phyloP scores from a whole-genome alignment of 768 basidiomycete species.

The Boletus rubroflammeus region DNA sequence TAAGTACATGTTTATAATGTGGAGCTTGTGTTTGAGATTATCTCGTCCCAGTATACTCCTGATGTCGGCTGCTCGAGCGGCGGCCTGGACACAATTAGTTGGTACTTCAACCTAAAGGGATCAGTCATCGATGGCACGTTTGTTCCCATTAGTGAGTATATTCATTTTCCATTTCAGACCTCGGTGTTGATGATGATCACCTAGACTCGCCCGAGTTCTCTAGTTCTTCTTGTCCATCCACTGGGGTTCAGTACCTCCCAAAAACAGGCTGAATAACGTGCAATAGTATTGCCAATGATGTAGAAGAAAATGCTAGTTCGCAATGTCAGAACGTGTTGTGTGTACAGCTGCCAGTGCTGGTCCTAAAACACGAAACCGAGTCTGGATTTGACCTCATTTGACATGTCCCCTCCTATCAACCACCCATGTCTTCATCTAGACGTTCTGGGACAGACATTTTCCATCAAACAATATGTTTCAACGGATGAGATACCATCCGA shows the following conservation, averaged over 20 bases:
- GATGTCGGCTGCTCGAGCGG: slow-evolving; percentile 41
- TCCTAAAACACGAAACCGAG: not conserved
- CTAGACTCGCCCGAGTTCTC: slow-evolving; percentile 49
- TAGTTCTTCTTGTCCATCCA: slow-evolving; percentile 45
- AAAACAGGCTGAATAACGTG: slow-evolving; percentile 36
- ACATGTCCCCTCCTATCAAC: slow-evolving; percentile 43
- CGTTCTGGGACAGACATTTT: slow-evolving; percentile 42
- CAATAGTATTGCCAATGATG: not conserved
- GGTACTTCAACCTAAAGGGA: slow-evolving; percentile 64
- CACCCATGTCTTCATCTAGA: slow-evolving; percentile 48
- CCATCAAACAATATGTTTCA: slow-evolving; percentile 38
- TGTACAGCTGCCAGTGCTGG: not conserved
- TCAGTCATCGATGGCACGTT: slow-evolving; percentile 67
- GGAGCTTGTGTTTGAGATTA: not conserved
- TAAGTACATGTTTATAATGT: slow-evolving; percentile 8
- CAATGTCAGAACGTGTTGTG: not conserved
- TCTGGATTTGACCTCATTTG: not conserved
- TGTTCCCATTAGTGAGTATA: slow-evolving; percentile 50
- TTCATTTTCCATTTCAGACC: not conserved
- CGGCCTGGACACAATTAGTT: slow-evolving; percentile 45
- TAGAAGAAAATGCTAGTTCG: not conserved
- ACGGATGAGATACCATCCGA: slow-evolving; percentile 34
- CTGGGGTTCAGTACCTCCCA: slow-evolving; percentile 56
- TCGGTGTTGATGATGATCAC: not conserved
- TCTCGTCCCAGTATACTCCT: slow-evolving; percentile 42